Evolutionary conservation across 1,284 basidiomycete genomes (phyloP).

Genomic region (Austroboletus sp.): DNA sequence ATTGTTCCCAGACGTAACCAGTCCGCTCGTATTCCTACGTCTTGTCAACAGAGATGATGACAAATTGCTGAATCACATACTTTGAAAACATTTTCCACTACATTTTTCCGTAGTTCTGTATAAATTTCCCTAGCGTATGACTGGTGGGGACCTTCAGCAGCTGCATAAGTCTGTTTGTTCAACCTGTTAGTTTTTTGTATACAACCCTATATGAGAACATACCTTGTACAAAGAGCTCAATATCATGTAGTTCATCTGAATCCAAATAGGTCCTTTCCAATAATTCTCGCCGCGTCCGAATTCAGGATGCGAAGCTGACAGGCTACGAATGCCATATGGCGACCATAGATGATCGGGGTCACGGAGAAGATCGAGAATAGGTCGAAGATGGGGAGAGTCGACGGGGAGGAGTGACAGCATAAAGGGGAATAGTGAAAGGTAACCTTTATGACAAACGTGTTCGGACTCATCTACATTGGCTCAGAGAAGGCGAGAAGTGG

Average conservation of each 20-base stretch:
- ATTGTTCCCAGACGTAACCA: slow-evolving; percentile 95
- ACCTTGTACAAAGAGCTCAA: slow-evolving; percentile 74
- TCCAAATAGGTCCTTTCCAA: slow-evolving; percentile 94
- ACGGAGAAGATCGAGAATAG: slow-evolving; percentile 71
- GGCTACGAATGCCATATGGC: slow-evolving; percentile 77
- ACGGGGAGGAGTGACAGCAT: slow-evolving; percentile 72
- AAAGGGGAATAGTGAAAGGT: slow-evolving; percentile 90
- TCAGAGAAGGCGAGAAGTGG: slow-evolving; percentile 8
- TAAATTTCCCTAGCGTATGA: slow-evolving; percentile 73
- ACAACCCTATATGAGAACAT: slow-evolving; percentile 4
- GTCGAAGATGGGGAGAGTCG: slow-evolving; percentile 69
- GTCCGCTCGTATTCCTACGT: slow-evolving; percentile 81
- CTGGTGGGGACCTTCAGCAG: slow-evolving; percentile 75
- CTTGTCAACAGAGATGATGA: slow-evolving; percentile 11
- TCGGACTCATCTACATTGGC: slow-evolving; percentile 70
- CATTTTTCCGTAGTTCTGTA: slow-evolving; percentile 67
- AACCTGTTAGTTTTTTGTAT: slow-evolving; percentile 5
- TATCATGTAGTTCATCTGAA: slow-evolving; percentile 91
- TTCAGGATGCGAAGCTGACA: slow-evolving; percentile 77
- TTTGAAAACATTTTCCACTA: slow-evolving; percentile 82
- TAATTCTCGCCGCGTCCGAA: slow-evolving; percentile 92
- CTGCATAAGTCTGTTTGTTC: slow-evolving; percentile 61
- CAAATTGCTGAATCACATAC: slow-evolving; percentile 33
- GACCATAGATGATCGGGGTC: slow-evolving; percentile 88
- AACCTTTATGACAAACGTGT: slow-evolving; percentile 85